Evolutionary conservation across 176 grass and related monocot genomes (phyloP).

Genomic region (Carex parvula): DNA sequence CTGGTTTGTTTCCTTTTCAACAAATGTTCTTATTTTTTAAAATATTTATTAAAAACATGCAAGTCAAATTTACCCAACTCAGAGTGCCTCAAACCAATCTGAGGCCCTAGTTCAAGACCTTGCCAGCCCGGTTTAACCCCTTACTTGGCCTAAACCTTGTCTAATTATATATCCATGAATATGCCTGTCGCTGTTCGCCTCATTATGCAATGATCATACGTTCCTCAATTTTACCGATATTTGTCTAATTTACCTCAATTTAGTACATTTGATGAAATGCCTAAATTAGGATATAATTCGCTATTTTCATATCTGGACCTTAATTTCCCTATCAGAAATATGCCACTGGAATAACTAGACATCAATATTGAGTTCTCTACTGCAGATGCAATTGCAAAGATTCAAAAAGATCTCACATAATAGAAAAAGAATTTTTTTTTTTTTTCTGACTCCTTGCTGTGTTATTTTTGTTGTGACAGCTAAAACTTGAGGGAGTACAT

Average conservation of each 20-base stretch:
- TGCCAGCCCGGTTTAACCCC: background rate
- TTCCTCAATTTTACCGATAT: background rate
- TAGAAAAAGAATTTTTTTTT: background rate
- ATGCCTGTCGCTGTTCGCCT: background rate
- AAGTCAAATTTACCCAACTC: background rate
- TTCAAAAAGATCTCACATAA: background rate
- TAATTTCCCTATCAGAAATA: background rate
- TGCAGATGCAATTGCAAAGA: background rate
- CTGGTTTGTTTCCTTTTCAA: slow-evolving; percentile 50
- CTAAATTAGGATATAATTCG: background rate
- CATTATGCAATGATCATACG: background rate
- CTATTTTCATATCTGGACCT: background rate
- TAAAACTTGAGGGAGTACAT: slow-evolving; percentile 62
- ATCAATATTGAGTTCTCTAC: background rate
- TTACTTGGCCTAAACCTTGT: background rate
- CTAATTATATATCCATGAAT: background rate
- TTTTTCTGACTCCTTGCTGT: background rate
- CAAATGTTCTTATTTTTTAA: background rate
- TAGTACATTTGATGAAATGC: background rate
- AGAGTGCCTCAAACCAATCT: background rate
- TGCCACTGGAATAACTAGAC: background rate
- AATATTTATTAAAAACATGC: background rate
- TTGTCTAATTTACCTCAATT: background rate
- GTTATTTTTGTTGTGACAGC: slow-evolving; percentile 35
- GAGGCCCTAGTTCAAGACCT: background rate